A percentile compares a stretch with the other conserved stretches of the same genome.
Evolutionary conservation across 129 eudicot genomes (phyloP).

Genomic region (Silybum marianum): DNA sequence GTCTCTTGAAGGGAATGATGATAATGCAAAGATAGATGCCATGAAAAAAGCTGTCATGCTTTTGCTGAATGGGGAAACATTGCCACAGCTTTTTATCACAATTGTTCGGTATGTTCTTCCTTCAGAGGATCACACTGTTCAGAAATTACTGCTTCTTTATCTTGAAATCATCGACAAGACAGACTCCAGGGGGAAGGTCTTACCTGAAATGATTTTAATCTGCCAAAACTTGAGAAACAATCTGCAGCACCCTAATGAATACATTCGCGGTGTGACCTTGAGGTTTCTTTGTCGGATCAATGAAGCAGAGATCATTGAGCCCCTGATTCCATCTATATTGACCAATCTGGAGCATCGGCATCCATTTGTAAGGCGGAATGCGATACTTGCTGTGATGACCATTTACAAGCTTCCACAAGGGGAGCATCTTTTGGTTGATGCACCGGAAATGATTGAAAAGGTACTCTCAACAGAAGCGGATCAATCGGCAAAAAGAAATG

Average conservation of each 20-base stretch:
- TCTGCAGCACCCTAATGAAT: slow-evolving; percentile 90
- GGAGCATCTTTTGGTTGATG: slow-evolving; percentile 83
- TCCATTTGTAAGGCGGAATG: slow-evolving; percentile 76
- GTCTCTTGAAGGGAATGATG: slow-evolving; percentile 85
- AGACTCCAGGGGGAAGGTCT: slow-evolving; percentile 62
- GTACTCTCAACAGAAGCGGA: slow-evolving; percentile 78
- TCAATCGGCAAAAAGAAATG: slow-evolving; percentile 83
- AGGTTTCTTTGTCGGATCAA: slow-evolving; percentile 79
- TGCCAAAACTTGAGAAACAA: slow-evolving; percentile 89
- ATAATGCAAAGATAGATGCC: slow-evolving; percentile 68
- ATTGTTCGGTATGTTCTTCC: slow-evolving; percentile 89
- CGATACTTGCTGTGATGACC: slow-evolving; percentile 80
- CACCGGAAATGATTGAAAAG: slow-evolving; percentile 87
- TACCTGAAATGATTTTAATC: slow-evolving; percentile 92
- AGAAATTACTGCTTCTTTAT: slow-evolving; percentile 72
- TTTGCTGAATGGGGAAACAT: slow-evolving; percentile 78
- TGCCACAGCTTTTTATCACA: slow-evolving; percentile 79
- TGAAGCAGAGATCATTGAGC: slow-evolving; percentile 82
- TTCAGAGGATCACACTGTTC: slow-evolving; percentile 82
- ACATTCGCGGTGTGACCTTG: slow-evolving; percentile 83
- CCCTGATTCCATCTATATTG: slow-evolving; percentile 79
- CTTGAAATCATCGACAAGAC: slow-evolving; percentile 85
- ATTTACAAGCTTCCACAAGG: slow-evolving; percentile 93
- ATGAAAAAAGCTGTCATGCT: slow-evolving; percentile 86
- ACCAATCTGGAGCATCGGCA: slow-evolving; percentile 82